Evolutionary conservation across 1,139 yeast genomes (phyloP).

Genomic region (Diutina pseudorugosa): DNA sequence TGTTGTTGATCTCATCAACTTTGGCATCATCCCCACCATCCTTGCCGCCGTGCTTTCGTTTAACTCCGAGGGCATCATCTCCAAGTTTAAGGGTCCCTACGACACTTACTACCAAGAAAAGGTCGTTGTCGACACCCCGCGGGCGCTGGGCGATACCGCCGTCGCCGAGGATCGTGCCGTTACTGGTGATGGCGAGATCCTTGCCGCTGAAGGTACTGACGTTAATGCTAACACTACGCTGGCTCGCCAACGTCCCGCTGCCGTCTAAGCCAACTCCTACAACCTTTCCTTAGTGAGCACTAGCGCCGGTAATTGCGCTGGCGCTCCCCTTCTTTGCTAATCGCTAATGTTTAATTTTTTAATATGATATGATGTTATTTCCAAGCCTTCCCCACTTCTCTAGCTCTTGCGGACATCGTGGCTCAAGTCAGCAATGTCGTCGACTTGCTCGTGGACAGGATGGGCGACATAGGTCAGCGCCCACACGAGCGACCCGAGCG

Average conservation of each 20-base stretch:
- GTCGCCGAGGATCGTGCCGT: neutral
- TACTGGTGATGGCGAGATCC: neutral
- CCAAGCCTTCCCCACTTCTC: neutral
- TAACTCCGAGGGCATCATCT: conserved; percentile 18
- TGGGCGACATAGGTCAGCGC: conserved; percentile 1
- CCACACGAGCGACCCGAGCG: neutral
- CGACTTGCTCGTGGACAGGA: neutral
- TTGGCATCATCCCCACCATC: conserved; percentile 28
- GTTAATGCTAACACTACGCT: neutral
- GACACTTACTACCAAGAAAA: neutral
- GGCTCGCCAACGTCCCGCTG: neutral
- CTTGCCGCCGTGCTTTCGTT: conserved; percentile 16
- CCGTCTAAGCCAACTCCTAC: no score
- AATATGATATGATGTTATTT: neutral
- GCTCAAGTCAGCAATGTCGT: neutral
- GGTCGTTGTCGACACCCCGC: neutral
- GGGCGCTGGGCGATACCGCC: neutral
- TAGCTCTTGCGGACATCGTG: neutral
- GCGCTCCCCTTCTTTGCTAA: neutral
- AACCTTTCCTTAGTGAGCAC: no score
- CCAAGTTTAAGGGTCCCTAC: conserved; percentile 9
- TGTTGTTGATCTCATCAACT: conserved; percentile 39
- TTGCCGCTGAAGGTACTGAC: neutral
- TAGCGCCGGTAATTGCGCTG: no score
- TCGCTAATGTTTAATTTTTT: neutral